A percentile compares a stretch with the other conserved stretches of the same genome.
Evolutionary conservation across 2,329 filamentous ascomycete genomes (phyloP).

Genomic region (Aspergillus carbonarius): DNA sequence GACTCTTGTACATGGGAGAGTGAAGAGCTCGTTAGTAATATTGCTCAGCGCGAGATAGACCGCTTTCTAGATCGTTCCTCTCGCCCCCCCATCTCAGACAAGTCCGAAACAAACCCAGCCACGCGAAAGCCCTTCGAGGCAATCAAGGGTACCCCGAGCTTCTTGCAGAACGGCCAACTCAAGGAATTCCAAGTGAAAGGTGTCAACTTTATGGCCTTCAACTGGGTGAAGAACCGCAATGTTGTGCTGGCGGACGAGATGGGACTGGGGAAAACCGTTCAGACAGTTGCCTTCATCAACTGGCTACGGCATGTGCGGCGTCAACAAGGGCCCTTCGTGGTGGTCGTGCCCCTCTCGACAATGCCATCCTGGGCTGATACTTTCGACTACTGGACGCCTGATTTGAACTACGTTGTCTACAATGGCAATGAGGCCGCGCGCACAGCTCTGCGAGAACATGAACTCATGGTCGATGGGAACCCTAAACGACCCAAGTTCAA

Average conservation of each 20-base stretch:
- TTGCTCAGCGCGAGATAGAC: constrained; percentile 87
- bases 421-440: constrained; percentile 85
- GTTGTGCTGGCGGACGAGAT: constrained; percentile 98
- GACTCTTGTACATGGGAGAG: constrained; percentile 94
- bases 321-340: constrained; percentile 92
- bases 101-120: constrained; percentile 69
- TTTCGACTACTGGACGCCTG: constrained; percentile 93
- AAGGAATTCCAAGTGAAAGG: constrained; percentile 92
- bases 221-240: constrained; percentile 92
- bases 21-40: constrained; percentile 69
- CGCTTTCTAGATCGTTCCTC: constrained; percentile 82
- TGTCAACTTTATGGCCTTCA: constrained; percentile 91
- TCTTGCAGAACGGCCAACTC: constrained; percentile 79
- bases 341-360: constrained; percentile 94
- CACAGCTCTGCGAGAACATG: constrained; percentile 83
- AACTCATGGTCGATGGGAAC: constrained; percentile 83
- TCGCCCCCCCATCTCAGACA: constrained; percentile 77
- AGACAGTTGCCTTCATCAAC: constrained; percentile 94
- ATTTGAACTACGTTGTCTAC: constrained; percentile 96
- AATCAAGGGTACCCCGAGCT: constrained; percentile 80
- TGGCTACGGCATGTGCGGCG: constrained; percentile 88
- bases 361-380: constrained; percentile 99
- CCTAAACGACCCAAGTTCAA: constrained; percentile 92
- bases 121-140: constrained; percentile 70
- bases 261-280: constrained; percentile 96